Evolutionary conservation across 2,329 filamentous ascomycete species (phyloP).

Genomic region (Aspergillus sp.): DNA sequence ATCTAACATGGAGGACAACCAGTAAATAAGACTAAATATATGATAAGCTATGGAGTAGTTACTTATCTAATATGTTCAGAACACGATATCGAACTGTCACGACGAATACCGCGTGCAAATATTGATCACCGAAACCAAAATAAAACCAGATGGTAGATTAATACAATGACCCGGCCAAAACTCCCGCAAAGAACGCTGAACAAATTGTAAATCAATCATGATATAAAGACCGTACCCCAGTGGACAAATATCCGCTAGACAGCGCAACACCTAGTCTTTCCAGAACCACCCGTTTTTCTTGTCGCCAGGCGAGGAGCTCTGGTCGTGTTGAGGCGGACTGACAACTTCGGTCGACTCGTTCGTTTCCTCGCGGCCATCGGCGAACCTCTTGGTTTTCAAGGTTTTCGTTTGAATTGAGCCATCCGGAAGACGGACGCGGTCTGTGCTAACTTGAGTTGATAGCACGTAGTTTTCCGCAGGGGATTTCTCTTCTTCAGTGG

Average conservation of each 20-base stretch:
- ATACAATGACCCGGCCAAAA: background rate
- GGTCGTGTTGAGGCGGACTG: conserved; percentile 22
- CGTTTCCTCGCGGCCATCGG: conserved; percentile 60
- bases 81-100: background rate
- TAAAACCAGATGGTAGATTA: background rate
- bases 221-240: background rate
- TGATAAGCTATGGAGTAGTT: background rate
- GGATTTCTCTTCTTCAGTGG: background rate
- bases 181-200: background rate
- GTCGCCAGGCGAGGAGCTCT: conserved; percentile 12
- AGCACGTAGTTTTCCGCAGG: conserved; percentile 40
- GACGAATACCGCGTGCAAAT: background rate
- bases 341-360: conserved; percentile 53
- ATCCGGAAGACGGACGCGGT: conserved; percentile 55
- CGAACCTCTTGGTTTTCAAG: conserved; percentile 58
- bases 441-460: conserved; percentile 58
- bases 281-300: conserved; percentile 38
- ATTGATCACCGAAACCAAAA: background rate
- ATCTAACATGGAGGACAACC: background rate
- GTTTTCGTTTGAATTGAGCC: conserved; percentile 59
- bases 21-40: background rate
- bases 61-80: background rate
- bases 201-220: background rate
- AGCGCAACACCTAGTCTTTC: conserved; percentile 25
- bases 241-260: background rate